A percentile compares a stretch with the other conserved stretches of the same genome.
Evolutionary conservation across 2,329 filamentous ascomycete genomes (phyloP).

Genomic region (Penicillium sp.): DNA sequence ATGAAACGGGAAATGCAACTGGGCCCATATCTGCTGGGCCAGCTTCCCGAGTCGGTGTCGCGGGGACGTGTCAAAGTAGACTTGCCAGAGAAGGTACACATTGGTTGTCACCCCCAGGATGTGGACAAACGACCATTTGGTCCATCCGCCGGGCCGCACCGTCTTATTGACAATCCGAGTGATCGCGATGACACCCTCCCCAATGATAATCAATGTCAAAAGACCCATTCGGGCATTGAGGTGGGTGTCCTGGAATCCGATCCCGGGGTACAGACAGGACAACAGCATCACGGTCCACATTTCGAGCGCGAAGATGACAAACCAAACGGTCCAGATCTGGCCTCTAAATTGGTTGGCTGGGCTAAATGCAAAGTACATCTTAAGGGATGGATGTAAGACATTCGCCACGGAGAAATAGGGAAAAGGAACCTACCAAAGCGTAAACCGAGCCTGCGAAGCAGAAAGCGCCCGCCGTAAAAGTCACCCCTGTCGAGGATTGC

Average conservation of each 20-base stretch:
- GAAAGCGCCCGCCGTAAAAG: constrained; percentile 28
- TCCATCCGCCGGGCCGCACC: constrained; percentile 37
- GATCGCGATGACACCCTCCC: constrained; percentile 61
- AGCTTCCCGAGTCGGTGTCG: constrained; percentile 48
- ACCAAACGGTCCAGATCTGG: constrained; percentile 50
- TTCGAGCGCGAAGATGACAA: constrained; percentile 52
- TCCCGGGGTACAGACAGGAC: constrained; percentile 52
- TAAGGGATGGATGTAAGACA: constrained; percentile 10
- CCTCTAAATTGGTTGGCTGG: constrained; percentile 17
- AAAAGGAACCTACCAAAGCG: constrained; percentile 21
- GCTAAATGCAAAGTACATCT: constrained; percentile 36
- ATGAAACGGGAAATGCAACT: constrained; percentile 59
- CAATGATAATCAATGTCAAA: constrained; percentile 61
- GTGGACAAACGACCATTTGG: constrained; percentile 38
- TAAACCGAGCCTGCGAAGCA: constrained; percentile 27
- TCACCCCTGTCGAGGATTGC: constrained; percentile 25
- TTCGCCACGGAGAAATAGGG: not conserved
- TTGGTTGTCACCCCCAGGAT: constrained; percentile 36
- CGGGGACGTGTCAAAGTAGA: constrained; percentile 56
- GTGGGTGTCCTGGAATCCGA: constrained; percentile 59
- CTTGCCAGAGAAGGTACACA: constrained; percentile 57
- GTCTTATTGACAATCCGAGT: constrained; percentile 52
- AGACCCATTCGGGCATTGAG: constrained; percentile 60
- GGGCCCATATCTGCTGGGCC: constrained; percentile 52
- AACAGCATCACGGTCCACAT: constrained; percentile 49